phyloP scores from a whole-genome alignment of 768 basidiomycete species.

The Tulasnella sp. region DNA sequence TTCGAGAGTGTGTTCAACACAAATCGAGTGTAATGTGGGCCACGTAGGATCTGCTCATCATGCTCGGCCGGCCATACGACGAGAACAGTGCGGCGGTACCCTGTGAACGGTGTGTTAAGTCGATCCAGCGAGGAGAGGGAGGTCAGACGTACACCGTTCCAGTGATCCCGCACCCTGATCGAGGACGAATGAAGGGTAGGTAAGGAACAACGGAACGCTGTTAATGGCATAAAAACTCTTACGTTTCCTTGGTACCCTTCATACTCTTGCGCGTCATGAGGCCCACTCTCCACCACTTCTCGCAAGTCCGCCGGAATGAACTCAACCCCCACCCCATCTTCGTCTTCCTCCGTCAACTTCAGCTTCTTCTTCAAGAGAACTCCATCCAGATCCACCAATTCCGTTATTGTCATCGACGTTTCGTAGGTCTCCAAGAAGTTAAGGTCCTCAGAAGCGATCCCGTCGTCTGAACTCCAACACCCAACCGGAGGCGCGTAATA shows the following conservation, averaged over 20 bases:
- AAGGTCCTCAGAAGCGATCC: constrained; percentile 10
- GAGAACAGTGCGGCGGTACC: constrained; percentile 37
- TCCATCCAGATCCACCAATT: background rate
- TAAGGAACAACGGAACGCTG: background rate
- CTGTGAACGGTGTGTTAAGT: constrained; percentile 31
- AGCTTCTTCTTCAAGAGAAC: background rate
- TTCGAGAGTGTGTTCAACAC: background rate
- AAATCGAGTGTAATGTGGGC: background rate
- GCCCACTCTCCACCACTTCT: constrained; percentile 33
- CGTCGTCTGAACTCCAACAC: no score
- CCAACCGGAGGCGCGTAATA: no score
- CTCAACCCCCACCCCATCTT: background rate
- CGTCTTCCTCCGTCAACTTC: background rate
- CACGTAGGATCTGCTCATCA: background rate
- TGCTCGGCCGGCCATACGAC: constrained; percentile 30
- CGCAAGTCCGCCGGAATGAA: background rate
- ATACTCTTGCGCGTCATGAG: constrained; percentile 41
- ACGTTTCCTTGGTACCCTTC: constrained; percentile 46
- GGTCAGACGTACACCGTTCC: constrained; percentile 38
- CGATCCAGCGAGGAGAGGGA: background rate
- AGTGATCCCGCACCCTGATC: constrained; percentile 33
- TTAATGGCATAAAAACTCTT: constrained; percentile 27
- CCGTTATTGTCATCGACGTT: constrained; percentile 9
- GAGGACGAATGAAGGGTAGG: background rate
- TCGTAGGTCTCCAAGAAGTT: constrained; percentile 32